A percentile compares a stretch with the other conserved stretches of the same genome.
Evolutionary conservation across 106 monocot genomes (phyloP).

Genomic region (Dioscorea dumetorum): DNA sequence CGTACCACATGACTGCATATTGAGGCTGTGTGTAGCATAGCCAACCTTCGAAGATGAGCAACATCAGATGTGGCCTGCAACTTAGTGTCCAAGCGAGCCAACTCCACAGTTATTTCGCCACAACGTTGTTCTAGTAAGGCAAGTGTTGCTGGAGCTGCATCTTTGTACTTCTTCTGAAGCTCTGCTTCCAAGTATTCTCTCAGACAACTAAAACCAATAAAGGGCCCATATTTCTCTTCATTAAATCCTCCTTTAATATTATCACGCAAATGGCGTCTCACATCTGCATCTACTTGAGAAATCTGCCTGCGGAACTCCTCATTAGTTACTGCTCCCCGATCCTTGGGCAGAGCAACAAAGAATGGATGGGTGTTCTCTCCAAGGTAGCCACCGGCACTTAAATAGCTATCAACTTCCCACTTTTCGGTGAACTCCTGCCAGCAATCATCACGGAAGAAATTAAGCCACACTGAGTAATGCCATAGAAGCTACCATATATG

Average conservation of each 20-base stretch:
- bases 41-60: constrained; percentile 63
- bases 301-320: constrained; percentile 97
- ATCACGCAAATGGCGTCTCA: constrained; percentile 71
- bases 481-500: neutral
- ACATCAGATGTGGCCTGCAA: constrained; percentile 86
- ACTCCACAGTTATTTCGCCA: constrained; percentile 56
- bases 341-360: constrained; percentile 98
- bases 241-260: constrained; percentile 82
- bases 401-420: constrained; percentile 93
- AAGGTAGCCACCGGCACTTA: constrained; percentile 94
- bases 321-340: constrained; percentile 68
- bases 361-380: constrained; percentile 87
- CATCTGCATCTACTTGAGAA: constrained; percentile 76
- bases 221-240: constrained; percentile 83
- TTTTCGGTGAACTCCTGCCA: constrained; percentile 84
- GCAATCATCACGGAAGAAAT: neutral
- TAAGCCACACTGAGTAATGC: neutral
- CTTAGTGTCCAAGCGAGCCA: constrained; percentile 68
- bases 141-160: constrained; percentile 91
- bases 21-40: constrained; percentile 83
- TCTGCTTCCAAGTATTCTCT: constrained; percentile 76
- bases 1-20: constrained; percentile 90
- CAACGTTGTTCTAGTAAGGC: constrained; percentile 92
- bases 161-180: constrained; percentile 93
- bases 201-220: constrained; percentile 76